Percentiles rank a stretch among this genome's conserved stretches.
These are phyloP conservation scores for carrot (Daucus carota) DNA, from an alignment of 129 eudicot species.

Conservation along the genomic window DNA sequence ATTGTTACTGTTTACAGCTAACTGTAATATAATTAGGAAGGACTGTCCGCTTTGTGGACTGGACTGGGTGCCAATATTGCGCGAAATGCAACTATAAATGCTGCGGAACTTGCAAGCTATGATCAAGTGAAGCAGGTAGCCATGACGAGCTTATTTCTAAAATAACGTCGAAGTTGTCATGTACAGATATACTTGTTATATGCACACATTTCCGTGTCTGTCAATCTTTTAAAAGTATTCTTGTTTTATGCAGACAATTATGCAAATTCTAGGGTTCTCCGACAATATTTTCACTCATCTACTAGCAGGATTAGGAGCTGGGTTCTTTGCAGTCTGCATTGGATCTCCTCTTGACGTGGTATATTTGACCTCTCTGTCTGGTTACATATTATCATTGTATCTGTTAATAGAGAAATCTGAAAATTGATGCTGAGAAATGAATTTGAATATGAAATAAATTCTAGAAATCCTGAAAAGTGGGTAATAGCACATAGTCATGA, in stretches of 20 bases:
- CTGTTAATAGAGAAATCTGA: background rate
- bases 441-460: background rate
- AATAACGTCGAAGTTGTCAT: background rate
- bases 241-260: slow-evolving; percentile 44
- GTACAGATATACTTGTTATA: background rate
- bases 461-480: background rate
- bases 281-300: slow-evolving; percentile 74
- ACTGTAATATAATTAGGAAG: slow-evolving; percentile 49
- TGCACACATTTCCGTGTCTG: background rate
- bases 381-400: slow-evolving; percentile 2
- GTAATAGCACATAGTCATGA: background rate
- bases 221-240: slow-evolving; percentile 12
- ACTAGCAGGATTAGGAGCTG: slow-evolving; percentile 92
- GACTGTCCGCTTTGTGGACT: slow-evolving; percentile 79
- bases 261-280: slow-evolving; percentile 72
- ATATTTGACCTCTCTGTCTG: slow-evolving; percentile 7
- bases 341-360: slow-evolving; percentile 99
- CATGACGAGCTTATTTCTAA: slow-evolving; percentile 5
- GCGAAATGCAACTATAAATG: slow-evolving; percentile 85
- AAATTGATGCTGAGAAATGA: background rate
- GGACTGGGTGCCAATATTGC: slow-evolving; percentile 96
- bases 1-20: background rate
- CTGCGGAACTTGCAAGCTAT: slow-evolving; percentile 96
- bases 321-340: slow-evolving; percentile 90
- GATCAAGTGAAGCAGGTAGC: slow-evolving; percentile 89